These are phyloP conservation scores for Polyporus tsugae DNA, from an alignment of 1,284 basidiomycete genomes.

Conservation along the genomic window DNA sequence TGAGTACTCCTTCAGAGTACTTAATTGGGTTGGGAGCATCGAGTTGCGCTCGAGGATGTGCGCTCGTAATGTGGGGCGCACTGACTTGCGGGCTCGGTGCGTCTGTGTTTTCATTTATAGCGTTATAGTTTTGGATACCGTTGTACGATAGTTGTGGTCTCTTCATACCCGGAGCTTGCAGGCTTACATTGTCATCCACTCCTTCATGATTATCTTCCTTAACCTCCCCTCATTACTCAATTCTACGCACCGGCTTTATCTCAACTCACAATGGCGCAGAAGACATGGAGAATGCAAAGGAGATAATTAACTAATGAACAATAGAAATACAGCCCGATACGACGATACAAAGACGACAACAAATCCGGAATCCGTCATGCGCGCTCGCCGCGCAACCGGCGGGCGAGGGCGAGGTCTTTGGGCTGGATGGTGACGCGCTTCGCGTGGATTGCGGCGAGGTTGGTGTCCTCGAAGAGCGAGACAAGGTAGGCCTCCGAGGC, in stretches of 20 bases:
- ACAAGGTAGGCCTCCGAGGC: constrained; percentile 84
- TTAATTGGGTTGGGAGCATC: not conserved
- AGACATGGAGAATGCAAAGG: not conserved
- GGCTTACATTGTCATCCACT: not conserved
- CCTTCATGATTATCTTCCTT: not conserved
- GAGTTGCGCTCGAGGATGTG: too few species aligned
- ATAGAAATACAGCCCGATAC: constrained; percentile 35
- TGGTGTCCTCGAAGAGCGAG: constrained; percentile 78
- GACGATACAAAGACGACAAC: constrained; percentile 23
- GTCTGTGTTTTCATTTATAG: not conserved
- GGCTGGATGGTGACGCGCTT: constrained; percentile 81
- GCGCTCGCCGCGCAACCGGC: constrained; percentile 43
- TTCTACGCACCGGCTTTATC: not conserved
- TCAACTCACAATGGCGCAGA: not conserved
- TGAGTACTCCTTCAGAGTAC: not conserved
- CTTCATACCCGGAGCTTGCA: not conserved
- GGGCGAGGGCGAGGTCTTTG: constrained; percentile 65
- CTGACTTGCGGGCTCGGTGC: not conserved
- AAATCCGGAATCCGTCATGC: constrained; percentile 29
- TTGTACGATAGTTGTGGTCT: not conserved
- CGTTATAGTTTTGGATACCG: not conserved
- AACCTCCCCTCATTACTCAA: too few species aligned
- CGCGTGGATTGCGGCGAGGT: constrained; percentile 78
- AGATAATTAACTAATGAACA: constrained; percentile 35
- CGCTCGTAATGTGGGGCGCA: too few species aligned